These are phyloP conservation scores for Penicillium brasilianum DNA, from an alignment of 2,329 filamentous ascomycete species.

Conservation along the genomic window DNA sequence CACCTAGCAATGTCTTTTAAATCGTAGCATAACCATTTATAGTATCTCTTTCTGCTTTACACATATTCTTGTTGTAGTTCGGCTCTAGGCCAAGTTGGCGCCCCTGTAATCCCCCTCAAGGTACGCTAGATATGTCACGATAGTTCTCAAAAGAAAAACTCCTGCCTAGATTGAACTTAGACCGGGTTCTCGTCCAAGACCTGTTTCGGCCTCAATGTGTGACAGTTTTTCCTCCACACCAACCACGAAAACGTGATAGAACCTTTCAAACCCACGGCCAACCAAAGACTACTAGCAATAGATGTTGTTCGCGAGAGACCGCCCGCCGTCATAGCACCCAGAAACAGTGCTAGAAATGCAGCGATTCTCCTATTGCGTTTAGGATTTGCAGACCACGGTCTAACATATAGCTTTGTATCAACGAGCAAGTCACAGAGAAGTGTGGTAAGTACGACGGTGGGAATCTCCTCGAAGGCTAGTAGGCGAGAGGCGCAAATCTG, in stretches of 20 bases:
- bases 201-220: conserved; percentile 4
- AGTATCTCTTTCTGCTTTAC: too few species aligned
- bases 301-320: conserved; percentile 43
- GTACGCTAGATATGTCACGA: too few species aligned
- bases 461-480: conserved; percentile 46
- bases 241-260: conserved; percentile 42
- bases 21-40: too few species aligned
- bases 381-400: conserved; percentile 34
- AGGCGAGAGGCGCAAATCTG: conserved; percentile 48
- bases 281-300: conserved; percentile 48
- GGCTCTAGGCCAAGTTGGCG: too few species aligned
- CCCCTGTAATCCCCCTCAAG: too few species aligned
- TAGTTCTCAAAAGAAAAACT: too few species aligned
- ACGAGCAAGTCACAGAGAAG: conserved; percentile 47
- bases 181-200: neutral
- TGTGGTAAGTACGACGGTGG: conserved; percentile 50
- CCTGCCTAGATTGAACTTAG: neutral
- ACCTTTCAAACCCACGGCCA: conserved; percentile 46
- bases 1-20: too few species aligned
- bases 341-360: conserved; percentile 45
- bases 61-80: too few species aligned
- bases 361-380: conserved; percentile 43
- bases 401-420: conserved; percentile 37
- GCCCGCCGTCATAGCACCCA: conserved; percentile 49
- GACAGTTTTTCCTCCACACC: conserved; percentile 38